phyloP scores from a whole-genome alignment of 495 filamentous ascomycete genomes.

The Xylona heveae region DNA sequence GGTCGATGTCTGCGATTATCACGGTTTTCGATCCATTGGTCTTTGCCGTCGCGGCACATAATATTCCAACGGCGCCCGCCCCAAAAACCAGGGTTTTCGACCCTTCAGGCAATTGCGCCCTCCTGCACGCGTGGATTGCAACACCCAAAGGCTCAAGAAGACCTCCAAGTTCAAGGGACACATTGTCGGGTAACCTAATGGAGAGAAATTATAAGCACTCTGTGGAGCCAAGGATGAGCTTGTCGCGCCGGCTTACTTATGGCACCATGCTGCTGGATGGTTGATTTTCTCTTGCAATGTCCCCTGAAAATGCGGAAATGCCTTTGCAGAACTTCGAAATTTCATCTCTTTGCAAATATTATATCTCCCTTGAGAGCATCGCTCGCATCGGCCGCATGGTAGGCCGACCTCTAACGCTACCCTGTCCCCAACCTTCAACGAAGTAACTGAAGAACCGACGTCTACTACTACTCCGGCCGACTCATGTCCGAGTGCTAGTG shows the following conservation, averaged over 20 bases:
- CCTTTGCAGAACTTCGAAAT: constrained; percentile 7
- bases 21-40: constrained; percentile 15
- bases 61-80: constrained; percentile 19
- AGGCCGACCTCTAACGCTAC: constrained; percentile 7
- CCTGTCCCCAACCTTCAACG: constrained; percentile 3
- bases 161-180: constrained; percentile 18
- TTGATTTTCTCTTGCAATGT: constrained; percentile 7
- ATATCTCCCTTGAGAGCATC: constrained; percentile 4
- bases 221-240: too few relatives aligned
- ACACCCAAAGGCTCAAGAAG: constrained; percentile 20
- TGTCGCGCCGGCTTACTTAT: constrained; percentile 6
- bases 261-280: constrained; percentile 6
- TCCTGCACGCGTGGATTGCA: constrained; percentile 16
- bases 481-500: constrained; percentile 62
- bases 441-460: constrained; percentile 29
- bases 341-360: constrained; percentile 6
- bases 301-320: constrained; percentile 7
- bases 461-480: constrained; percentile 49
- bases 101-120: constrained; percentile 11
- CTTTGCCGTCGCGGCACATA: constrained; percentile 16
- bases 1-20: constrained; percentile 21
- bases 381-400: constrained; percentile 5
- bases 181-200: constrained; percentile 16
- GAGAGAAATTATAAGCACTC: too few relatives aligned
- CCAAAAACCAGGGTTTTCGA: constrained; percentile 16